These are phyloP conservation scores for Trebouxiophyceae sp. DNA, from an alignment of 163 green algal genomes.

Conservation along the genomic window DNA sequence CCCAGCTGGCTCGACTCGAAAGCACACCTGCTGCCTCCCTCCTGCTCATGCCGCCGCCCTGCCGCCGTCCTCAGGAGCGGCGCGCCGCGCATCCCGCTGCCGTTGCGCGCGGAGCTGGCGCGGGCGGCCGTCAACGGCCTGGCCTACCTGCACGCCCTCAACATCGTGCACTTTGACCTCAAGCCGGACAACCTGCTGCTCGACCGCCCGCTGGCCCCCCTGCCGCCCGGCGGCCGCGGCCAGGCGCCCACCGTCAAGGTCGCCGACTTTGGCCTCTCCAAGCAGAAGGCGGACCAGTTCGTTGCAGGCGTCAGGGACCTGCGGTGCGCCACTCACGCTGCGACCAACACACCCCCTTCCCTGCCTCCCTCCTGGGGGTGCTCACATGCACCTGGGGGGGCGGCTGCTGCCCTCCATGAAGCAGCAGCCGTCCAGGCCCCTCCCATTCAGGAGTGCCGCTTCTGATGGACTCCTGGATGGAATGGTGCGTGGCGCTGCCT, in stretches of 20 bases:
- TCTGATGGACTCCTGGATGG: no score
- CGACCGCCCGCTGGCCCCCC: slow-evolving; percentile 35
- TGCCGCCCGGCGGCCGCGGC: neutral
- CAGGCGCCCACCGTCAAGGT: slow-evolving; percentile 49
- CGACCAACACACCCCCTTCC: no score
- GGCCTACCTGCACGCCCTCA: slow-evolving; percentile 71
- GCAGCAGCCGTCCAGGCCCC: no score
- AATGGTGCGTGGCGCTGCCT: no score
- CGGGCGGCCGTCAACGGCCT: slow-evolving; percentile 56
- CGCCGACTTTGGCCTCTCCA: slow-evolving; percentile 71
- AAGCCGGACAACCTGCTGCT: slow-evolving; percentile 83
- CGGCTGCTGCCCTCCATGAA: no score
- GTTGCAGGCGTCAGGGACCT: slow-evolving; percentile 67
- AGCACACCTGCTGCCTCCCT: neutral
- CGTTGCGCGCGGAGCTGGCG: slow-evolving; percentile 42
- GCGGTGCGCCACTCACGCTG: no score
- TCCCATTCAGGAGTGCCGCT: no score
- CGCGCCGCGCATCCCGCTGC: neutral
- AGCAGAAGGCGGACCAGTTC: slow-evolving; percentile 67
- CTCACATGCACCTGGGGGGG: no score
- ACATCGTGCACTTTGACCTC: slow-evolving; percentile 79
- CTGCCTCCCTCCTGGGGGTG: no score
- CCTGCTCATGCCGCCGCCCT: no score
- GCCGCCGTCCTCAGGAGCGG: no score
- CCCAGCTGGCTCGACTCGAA: no score